These are phyloP conservation scores for Graphilbum sp. DNA, from an alignment of 2,329 filamentous ascomycete genomes.

Conservation along the genomic window DNA sequence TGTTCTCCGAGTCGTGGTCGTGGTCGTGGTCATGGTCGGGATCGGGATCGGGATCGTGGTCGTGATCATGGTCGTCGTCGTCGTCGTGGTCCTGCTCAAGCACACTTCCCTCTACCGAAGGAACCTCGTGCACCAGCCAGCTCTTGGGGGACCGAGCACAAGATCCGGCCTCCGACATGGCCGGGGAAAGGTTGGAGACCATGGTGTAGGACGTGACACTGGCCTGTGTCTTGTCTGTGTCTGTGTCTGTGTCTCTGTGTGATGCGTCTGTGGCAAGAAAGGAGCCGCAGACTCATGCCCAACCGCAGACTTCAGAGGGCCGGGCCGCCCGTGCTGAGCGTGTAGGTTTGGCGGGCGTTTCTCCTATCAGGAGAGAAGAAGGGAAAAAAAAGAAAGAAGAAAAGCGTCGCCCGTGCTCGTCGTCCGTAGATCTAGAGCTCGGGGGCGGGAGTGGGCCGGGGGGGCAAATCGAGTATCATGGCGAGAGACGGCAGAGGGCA, in stretches of 20 bases:
- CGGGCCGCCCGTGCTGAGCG: too few species aligned
- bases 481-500: not conserved
- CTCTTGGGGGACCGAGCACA: slow-evolving; percentile 3
- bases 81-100: not conserved
- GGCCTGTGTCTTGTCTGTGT: not conserved
- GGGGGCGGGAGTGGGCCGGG: not conserved
- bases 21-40: not conserved
- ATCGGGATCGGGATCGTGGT: not conserved
- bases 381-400: not conserved
- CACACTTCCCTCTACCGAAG: slow-evolving; percentile 2
- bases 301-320: too few species aligned
- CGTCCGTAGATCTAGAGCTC: not conserved
- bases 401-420: not conserved
- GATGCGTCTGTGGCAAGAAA: too few species aligned
- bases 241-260: too few species aligned
- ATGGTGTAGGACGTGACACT: slow-evolving; percentile 2
- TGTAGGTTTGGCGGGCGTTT: not conserved
- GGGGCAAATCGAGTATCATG: not conserved
- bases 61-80: not conserved
- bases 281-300: too few species aligned
- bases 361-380: not conserved
- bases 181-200: slow-evolving; percentile 2
- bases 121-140: slow-evolving; percentile 5
- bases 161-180: slow-evolving; percentile 8
- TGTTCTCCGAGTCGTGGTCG: not conserved